Evolutionary conservation across 495 filamentous ascomycete species (phyloP).

Genomic region (Penicillium dipodomyicola): DNA sequence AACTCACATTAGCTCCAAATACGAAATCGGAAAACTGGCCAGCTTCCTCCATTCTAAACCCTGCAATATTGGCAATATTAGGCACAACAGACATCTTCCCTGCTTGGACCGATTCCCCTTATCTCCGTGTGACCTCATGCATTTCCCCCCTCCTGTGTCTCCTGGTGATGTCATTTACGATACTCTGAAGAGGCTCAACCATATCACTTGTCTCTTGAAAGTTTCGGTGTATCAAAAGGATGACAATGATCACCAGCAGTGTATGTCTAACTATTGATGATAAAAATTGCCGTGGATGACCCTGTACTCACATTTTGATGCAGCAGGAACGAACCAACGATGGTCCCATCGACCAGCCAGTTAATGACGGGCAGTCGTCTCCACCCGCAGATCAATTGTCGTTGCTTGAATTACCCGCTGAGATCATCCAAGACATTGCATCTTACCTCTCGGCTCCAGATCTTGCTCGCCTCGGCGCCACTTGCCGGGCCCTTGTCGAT

Average conservation of each 20-base stretch:
- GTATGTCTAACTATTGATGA: neutral
- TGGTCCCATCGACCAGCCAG: neutral
- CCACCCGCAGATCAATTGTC: slow-evolving; percentile 6
- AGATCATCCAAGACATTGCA: slow-evolving; percentile 61
- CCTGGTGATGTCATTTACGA: slow-evolving; percentile 27
- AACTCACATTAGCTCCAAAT: neutral
- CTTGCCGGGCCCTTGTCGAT: slow-evolving; percentile 53
- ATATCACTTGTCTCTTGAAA: slow-evolving; percentile 2
- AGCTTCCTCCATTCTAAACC: neutral
- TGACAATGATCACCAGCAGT: neutral
- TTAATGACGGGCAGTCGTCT: slow-evolving; percentile 9
- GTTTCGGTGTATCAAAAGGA: neutral
- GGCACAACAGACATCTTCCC: neutral
- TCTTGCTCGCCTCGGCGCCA: slow-evolving; percentile 51
- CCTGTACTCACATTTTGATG: neutral
- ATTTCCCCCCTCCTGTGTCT: neutral
- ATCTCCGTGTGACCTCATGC: slow-evolving; percentile 8
- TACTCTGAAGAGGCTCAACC: slow-evolving; percentile 11
- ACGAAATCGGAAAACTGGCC: neutral
- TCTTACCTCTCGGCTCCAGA: slow-evolving; percentile 58
- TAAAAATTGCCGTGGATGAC: too few species aligned
- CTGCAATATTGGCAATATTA: slow-evolving; percentile 1
- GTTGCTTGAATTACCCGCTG: slow-evolving; percentile 55
- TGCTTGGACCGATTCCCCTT: neutral
- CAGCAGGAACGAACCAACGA: slow-evolving; percentile 11